phyloP scores from a whole-genome alignment of 441 rosid species.

The Codiaeum variegatum region DNA sequence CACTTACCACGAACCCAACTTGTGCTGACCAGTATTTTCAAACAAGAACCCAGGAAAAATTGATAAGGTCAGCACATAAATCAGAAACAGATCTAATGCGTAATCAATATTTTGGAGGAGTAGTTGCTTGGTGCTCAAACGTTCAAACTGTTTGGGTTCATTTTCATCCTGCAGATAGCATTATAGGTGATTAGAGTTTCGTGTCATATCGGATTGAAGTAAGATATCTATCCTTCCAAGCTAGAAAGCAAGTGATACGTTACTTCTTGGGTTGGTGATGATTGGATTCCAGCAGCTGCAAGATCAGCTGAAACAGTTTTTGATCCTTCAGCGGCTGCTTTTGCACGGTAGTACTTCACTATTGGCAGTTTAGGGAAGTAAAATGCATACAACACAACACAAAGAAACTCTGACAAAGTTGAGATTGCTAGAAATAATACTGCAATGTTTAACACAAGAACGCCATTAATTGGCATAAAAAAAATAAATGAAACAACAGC shows the following conservation, averaged over 20 bases:
- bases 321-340: conserved; percentile 72
- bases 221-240: neutral
- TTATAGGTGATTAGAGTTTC: neutral
- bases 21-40: conserved; percentile 77
- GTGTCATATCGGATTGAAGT: neutral
- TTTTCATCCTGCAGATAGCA: conserved; percentile 37
- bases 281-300: conserved; percentile 73
- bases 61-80: conserved; percentile 68
- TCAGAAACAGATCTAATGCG: conserved; percentile 50
- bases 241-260: neutral
- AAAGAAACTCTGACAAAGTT: conserved; percentile 40
- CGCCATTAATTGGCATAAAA: neutral
- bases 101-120: conserved; percentile 64
- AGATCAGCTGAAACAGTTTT: conserved; percentile 65
- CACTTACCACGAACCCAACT: conserved; percentile 64
- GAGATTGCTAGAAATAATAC: conserved; percentile 52
- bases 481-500: neutral
- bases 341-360: conserved; percentile 57
- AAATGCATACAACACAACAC: conserved; percentile 47
- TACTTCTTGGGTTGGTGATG: conserved; percentile 23
- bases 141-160: conserved; percentile 30
- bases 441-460: conserved; percentile 17
- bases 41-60: conserved; percentile 85
- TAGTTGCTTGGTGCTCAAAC: conserved; percentile 60
- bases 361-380: conserved; percentile 53